phyloP scores from a whole-genome alignment of 2,329 filamentous ascomycete genomes.

The Dothidotthia symphoricarpi region DNA sequence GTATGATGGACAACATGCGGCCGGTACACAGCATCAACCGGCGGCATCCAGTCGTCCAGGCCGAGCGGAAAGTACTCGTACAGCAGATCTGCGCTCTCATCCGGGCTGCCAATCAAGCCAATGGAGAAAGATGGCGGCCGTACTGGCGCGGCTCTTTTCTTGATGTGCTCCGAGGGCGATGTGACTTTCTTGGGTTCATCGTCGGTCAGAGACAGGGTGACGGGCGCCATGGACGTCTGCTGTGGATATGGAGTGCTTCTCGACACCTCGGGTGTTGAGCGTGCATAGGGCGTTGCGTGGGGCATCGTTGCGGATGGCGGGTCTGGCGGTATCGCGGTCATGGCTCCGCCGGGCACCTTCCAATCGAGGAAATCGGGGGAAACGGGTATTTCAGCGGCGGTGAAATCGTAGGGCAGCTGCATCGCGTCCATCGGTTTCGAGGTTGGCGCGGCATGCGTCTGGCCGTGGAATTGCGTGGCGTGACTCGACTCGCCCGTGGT shows the following conservation, averaged over 20 bases:
- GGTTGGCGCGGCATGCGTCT: slow-evolving; percentile 22
- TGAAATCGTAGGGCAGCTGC: slow-evolving; percentile 44
- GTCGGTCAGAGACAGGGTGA: slow-evolving; percentile 57
- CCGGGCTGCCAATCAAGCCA: slow-evolving; percentile 58
- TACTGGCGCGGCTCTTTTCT: slow-evolving; percentile 40
- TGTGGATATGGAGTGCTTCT: slow-evolving; percentile 41
- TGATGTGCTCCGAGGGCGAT: slow-evolving; percentile 35
- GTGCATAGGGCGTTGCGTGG: slow-evolving; percentile 46
- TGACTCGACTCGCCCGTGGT: slow-evolving; percentile 39
- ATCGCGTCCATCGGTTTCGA: slow-evolving; percentile 39
- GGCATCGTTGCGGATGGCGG: slow-evolving; percentile 37
- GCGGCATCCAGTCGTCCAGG: slow-evolving; percentile 88
- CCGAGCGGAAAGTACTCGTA: slow-evolving; percentile 95
- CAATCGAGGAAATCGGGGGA: slow-evolving; percentile 48
- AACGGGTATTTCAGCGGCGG: slow-evolving; percentile 41
- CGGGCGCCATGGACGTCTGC: slow-evolving; percentile 48
- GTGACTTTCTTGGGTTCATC: slow-evolving; percentile 50
- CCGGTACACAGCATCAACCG: slow-evolving; percentile 84
- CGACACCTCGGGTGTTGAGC: slow-evolving; percentile 55
- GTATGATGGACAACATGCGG: slow-evolving; percentile 94
- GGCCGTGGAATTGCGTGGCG: slow-evolving; percentile 26
- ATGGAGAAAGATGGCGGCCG: slow-evolving; percentile 49
- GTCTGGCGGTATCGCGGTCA: slow-evolving; percentile 46
- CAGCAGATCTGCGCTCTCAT: slow-evolving; percentile 76
- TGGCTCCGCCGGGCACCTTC: slow-evolving; percentile 44